phyloP scores from a whole-genome alignment of 208 protist genomes.

The Leishmania mexicana region DNA sequence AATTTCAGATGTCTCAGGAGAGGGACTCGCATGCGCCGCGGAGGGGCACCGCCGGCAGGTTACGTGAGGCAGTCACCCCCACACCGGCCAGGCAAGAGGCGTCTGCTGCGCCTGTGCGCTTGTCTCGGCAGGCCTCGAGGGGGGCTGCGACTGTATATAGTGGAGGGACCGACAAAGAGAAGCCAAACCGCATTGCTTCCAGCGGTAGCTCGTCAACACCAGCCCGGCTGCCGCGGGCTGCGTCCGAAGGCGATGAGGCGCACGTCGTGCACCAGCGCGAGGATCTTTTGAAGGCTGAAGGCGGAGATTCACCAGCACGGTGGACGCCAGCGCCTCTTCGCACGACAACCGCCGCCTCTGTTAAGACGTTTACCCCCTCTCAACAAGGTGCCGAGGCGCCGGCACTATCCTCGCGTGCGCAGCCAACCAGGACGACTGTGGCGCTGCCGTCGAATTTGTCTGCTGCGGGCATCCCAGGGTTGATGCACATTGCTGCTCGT shows the following conservation, averaged over 20 bases:
- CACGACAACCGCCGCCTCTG: too few relatives aligned
- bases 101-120: background rate
- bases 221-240: background rate
- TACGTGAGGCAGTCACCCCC: background rate
- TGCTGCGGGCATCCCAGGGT: constrained; percentile 30
- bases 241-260: background rate
- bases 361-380: background rate
- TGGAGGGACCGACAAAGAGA: background rate
- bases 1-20: constrained; percentile 13
- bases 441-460: constrained; percentile 24
- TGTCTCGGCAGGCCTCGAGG: background rate
- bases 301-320: background rate
- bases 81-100: background rate
- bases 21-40: background rate
- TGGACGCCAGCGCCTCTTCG: background rate
- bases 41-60: background rate
- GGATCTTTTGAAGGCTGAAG: background rate
- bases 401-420: background rate
- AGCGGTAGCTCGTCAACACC: background rate
- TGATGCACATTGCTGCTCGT: constrained; percentile 38
- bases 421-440: constrained; percentile 1
- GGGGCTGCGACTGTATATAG: background rate
- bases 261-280: background rate
- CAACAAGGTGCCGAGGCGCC: background rate
- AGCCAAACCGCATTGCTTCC: background rate